These are phyloP conservation scores for Dictyophora rubrovolvata DNA, from an alignment of 768 basidiomycete species.

Conservation along the genomic window DNA sequence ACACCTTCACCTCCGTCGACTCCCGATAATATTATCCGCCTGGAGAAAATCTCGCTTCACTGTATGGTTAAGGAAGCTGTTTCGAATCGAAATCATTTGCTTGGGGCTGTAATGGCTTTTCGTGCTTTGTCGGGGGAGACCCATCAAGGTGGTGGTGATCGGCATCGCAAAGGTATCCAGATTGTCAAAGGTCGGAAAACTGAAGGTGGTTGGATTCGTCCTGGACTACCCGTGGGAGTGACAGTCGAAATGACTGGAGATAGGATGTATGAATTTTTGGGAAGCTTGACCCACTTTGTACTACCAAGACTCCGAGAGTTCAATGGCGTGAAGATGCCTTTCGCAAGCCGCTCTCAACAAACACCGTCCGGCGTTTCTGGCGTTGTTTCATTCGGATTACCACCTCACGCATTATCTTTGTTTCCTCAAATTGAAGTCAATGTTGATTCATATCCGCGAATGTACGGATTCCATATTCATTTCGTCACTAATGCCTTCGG, in stretches of 20 bases:
- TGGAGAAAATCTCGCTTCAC: slow-evolving; percentile 82
- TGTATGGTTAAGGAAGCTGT: slow-evolving; percentile 78
- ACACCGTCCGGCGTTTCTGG: slow-evolving; percentile 75
- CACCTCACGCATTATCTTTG: slow-evolving; percentile 72
- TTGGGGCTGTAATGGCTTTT: slow-evolving; percentile 81
- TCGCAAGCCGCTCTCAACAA: slow-evolving; percentile 54
- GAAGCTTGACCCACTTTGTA: slow-evolving; percentile 84
- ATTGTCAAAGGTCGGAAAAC: slow-evolving; percentile 60
- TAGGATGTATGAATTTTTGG: slow-evolving; percentile 91
- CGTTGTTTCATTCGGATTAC: slow-evolving; percentile 82
- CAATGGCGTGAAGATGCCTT: slow-evolving; percentile 71
- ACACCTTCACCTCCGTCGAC: slow-evolving; percentile 57
- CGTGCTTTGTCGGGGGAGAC: slow-evolving; percentile 83
- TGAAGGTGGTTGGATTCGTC: slow-evolving; percentile 75
- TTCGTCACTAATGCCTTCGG: slow-evolving; percentile 86
- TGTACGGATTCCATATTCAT: slow-evolving; percentile 89
- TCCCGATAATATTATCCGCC: slow-evolving; percentile 55
- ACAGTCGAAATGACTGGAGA: slow-evolving; percentile 87
- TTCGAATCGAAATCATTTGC: slow-evolving; percentile 55
- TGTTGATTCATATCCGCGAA: slow-evolving; percentile 74
- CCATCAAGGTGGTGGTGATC: slow-evolving; percentile 58
- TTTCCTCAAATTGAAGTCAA: slow-evolving; percentile 98
- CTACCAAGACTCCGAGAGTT: slow-evolving; percentile 91
- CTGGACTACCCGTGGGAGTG: slow-evolving; percentile 71
- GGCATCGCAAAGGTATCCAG: slow-evolving; percentile 65